phyloP scores from a whole-genome alignment of 2,329 filamentous ascomycete species.

The Microcyclospora pomicola region DNA sequence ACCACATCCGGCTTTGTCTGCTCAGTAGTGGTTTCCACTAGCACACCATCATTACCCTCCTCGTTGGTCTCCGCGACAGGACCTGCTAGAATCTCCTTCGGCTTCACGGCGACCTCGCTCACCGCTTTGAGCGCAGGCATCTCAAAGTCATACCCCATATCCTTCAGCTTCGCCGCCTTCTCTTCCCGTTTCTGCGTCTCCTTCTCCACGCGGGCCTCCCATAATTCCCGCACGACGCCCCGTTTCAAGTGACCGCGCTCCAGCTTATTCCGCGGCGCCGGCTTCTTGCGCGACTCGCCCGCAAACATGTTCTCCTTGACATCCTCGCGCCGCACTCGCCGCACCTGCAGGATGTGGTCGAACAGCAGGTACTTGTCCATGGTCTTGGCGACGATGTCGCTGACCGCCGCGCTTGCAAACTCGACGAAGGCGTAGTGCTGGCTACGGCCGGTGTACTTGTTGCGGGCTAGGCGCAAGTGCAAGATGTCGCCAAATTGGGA shows the following conservation, averaged over 20 bases:
- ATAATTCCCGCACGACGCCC: conserved; percentile 59
- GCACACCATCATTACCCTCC: conserved; percentile 14
- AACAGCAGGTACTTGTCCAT: conserved; percentile 98
- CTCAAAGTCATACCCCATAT: conserved; percentile 71
- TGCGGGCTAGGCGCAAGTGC: conserved; percentile 70
- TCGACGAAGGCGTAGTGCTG: conserved; percentile 95
- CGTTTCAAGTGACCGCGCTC: conserved; percentile 61
- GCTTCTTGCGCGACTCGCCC: conserved; percentile 54
- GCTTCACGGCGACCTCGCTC: conserved; percentile 35
- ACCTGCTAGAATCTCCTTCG: conserved; percentile 22
- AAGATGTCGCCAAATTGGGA: conserved; percentile 78
- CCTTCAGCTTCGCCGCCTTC: conserved; percentile 63
- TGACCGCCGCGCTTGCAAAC: conserved; percentile 63
- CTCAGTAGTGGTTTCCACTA: conserved; percentile 12
- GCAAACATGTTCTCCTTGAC: conserved; percentile 76
- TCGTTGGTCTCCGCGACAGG: conserved; percentile 20
- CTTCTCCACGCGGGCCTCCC: conserved; percentile 59
- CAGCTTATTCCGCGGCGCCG: conserved; percentile 81
- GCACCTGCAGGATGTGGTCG: conserved; percentile 83
- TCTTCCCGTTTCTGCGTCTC: conserved; percentile 57
- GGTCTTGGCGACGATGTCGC: conserved; percentile 80
- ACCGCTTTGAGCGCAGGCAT: conserved; percentile 56
- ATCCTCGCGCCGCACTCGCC: conserved; percentile 60
- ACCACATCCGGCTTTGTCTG: conserved; percentile 10
- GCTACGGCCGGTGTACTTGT: conserved; percentile 77